Evolutionary conservation across 2,329 filamentous ascomycete genomes (phyloP).

Genomic region (Pseudogymnoascus sp.): DNA sequence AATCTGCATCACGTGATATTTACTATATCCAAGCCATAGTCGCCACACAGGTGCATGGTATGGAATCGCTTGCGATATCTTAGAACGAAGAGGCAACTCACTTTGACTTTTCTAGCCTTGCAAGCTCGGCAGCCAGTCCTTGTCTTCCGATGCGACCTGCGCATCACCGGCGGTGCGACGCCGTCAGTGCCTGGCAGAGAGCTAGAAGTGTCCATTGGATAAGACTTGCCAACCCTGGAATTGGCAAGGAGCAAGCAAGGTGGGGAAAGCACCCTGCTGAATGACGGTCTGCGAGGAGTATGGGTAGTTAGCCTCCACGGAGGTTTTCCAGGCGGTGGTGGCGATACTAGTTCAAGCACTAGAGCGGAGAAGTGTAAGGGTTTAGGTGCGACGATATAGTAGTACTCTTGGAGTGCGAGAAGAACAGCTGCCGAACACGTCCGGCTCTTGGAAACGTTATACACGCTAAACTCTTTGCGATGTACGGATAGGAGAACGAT

Average conservation of each 20-base stretch:
- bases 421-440: neutral
- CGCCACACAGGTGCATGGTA: neutral
- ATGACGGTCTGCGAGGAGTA: neutral
- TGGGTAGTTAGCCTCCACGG: neutral
- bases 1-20: neutral
- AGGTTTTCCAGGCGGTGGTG: neutral
- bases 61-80: neutral
- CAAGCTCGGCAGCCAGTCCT: conserved; percentile 34
- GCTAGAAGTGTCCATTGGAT: neutral
- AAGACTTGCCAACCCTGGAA: neutral
- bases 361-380: neutral
- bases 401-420: neutral
- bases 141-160: conserved; percentile 29
- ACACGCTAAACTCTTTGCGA: conserved; percentile 3
- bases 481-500: neutral
- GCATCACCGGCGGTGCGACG: neutral
- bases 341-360: neutral
- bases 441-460: neutral
- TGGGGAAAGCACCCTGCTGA: neutral
- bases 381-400: neutral
- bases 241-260: neutral
- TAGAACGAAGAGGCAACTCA: conserved; percentile 13
- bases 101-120: conserved; percentile 37
- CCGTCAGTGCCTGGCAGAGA: neutral
- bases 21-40: neutral